These are phyloP conservation scores for Blastomyces emzantsi DNA, from an alignment of 2,329 filamentous ascomycete species.

Conservation along the genomic window DNA sequence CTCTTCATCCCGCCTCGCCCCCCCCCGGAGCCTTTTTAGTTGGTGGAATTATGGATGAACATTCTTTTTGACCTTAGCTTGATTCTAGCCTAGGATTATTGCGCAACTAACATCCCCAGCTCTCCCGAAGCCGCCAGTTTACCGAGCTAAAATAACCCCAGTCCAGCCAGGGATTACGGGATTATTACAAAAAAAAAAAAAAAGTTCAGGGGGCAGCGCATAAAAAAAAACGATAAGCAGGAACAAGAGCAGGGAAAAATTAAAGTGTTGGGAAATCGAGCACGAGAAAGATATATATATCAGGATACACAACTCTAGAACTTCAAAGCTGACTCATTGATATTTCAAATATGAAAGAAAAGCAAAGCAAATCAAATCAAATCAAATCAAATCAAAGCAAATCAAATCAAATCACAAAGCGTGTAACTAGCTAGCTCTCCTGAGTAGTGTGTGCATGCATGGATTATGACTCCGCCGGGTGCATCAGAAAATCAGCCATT, in stretches of 20 bases:
- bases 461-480: not conserved
- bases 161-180: not conserved
- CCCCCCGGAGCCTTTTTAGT: not conserved
- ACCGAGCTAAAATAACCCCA: not conserved
- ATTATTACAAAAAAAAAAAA: not conserved
- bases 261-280: not conserved
- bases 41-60: not conserved
- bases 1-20: not conserved
- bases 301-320: not conserved
- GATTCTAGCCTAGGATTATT: not conserved
- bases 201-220: not conserved
- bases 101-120: not conserved
- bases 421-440: no score
- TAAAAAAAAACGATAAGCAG: not conserved
- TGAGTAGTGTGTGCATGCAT: not conserved
- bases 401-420: no score
- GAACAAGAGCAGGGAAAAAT: not conserved
- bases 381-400: no score
- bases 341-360: not conserved
- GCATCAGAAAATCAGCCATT: not conserved
- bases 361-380: not conserved
- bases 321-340: not conserved
- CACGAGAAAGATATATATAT: not conserved
- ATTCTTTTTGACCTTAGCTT: not conserved
- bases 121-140: conserved; percentile 1